Evolutionary conservation across 306 rosid genomes (phyloP).

Genomic region (Castanea crenata): DNA sequence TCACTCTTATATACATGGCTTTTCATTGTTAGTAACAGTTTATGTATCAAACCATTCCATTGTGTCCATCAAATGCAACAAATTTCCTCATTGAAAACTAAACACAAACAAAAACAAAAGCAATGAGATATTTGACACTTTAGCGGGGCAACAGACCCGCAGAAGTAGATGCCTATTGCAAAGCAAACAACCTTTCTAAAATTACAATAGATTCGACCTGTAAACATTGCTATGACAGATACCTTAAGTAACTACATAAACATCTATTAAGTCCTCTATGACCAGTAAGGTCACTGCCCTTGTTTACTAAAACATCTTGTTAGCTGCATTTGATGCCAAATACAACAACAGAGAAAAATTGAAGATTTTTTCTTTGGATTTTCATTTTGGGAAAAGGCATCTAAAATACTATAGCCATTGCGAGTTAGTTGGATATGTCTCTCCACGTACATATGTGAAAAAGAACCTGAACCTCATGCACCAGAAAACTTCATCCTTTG

Average conservation of each 20-base stretch:
- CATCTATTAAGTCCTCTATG: background rate
- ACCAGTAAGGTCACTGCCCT: background rate
- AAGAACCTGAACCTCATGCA: background rate
- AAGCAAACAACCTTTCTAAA: background rate
- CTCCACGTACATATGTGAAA: background rate
- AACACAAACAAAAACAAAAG: too few relatives aligned
- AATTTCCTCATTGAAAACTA: background rate
- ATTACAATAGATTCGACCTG: background rate
- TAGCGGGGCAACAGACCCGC: too few relatives aligned
- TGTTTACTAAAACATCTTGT: background rate
- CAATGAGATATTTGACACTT: too few relatives aligned
- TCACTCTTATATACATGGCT: background rate
- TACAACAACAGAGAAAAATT: background rate
- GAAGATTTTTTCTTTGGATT: background rate
- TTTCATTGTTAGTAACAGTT: background rate
- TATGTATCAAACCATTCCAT: background rate
- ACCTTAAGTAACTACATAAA: too few relatives aligned
- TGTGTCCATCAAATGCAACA: background rate
- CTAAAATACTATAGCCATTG: background rate
- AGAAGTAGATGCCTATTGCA: too few relatives aligned
- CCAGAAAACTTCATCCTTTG: background rate
- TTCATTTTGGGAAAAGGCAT: background rate
- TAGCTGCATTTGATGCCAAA: background rate
- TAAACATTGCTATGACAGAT: background rate
- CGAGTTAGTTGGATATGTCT: background rate